Conservation (phyloP, 441 rosid species). For the Iberis amara region DNA sequence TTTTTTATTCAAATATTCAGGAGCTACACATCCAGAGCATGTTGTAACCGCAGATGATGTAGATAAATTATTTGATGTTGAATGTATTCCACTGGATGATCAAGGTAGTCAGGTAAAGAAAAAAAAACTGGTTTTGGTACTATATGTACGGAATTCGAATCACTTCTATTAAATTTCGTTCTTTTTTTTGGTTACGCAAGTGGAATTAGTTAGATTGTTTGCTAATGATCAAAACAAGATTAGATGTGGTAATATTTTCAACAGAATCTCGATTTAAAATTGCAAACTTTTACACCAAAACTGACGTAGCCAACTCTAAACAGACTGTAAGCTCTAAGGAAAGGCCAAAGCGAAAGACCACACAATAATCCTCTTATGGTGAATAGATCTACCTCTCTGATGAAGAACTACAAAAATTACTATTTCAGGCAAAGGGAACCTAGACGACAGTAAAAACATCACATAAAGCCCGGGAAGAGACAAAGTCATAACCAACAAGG, state of each 20-base stretch:
- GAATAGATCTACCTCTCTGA: too few species aligned
- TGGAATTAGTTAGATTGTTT: conserved; percentile 73
- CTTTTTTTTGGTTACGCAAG: conserved; percentile 36
- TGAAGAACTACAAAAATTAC: too few species aligned
- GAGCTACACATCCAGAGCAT: conserved; percentile 97
- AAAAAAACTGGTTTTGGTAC: neutral
- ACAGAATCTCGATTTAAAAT: conserved; percentile 6
- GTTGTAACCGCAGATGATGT: conserved; percentile 98
- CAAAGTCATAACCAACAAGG: too few species aligned
- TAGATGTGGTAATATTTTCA: conserved; percentile 62
- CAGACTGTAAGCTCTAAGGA: too few species aligned
- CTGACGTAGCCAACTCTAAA: too few species aligned
- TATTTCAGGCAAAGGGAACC: too few species aligned
- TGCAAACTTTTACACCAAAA: too few species aligned
- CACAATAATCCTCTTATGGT: too few species aligned
- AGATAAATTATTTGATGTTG: conserved; percentile 90
- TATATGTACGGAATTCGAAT: neutral
- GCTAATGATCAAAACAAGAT: conserved; percentile 86
- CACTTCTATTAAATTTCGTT: neutral
- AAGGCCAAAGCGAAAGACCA: too few species aligned
- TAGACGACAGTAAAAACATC: too few species aligned
- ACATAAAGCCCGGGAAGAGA: too few species aligned
- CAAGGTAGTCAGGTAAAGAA: conserved; percentile 75
- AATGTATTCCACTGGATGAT: conserved; percentile 99
- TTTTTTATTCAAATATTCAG: conserved; percentile 33